phyloP scores from a whole-genome alignment of 768 basidiomycete genomes.

The Boletus rubescentipes region DNA sequence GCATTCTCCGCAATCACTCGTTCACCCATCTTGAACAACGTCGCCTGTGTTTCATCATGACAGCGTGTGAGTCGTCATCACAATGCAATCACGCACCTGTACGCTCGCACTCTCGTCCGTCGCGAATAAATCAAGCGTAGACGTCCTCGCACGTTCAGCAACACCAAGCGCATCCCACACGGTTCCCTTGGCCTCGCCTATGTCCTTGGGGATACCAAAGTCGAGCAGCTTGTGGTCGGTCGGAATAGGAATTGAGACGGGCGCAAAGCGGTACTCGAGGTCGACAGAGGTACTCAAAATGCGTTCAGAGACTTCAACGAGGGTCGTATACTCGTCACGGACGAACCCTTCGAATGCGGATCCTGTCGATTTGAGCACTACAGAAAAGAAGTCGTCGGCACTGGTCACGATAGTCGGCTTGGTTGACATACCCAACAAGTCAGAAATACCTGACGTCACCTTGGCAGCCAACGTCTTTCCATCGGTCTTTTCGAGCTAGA shows the following conservation, averaged over 20 bases:
- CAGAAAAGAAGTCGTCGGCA: neutral
- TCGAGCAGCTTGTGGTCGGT: slow-evolving; percentile 52
- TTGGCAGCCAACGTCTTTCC: slow-evolving; percentile 61
- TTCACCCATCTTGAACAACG: slow-evolving; percentile 86
- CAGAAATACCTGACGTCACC: slow-evolving; percentile 70
- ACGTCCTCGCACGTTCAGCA: slow-evolving; percentile 48
- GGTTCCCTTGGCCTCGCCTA: slow-evolving; percentile 41
- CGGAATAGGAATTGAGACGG: slow-evolving; percentile 46
- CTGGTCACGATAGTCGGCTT: neutral
- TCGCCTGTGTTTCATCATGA: slow-evolving; percentile 63
- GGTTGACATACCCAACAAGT: slow-evolving; percentile 65
- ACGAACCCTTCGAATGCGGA: slow-evolving; percentile 82
- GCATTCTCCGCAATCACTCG: slow-evolving; percentile 66
- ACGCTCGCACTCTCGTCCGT: slow-evolving; percentile 89
- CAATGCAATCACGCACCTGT: slow-evolving; percentile 52
- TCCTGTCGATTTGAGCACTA: slow-evolving; percentile 89
- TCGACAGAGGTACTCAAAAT: slow-evolving; percentile 91
- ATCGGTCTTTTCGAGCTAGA: slow-evolving; percentile 66
- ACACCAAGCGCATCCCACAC: slow-evolving; percentile 63
- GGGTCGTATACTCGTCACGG: slow-evolving; percentile 87
- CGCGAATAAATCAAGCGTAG: slow-evolving; percentile 82
- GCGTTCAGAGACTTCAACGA: slow-evolving; percentile 79
- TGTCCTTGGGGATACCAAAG: slow-evolving; percentile 42
- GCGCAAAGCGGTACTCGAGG: slow-evolving; percentile 62
- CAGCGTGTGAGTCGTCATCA: neutral